A percentile compares a stretch with the other conserved stretches of the same genome.
Evolutionary conservation across 2,329 filamentous ascomycete genomes (phyloP).

Genomic region (Knufia fluminis): DNA sequence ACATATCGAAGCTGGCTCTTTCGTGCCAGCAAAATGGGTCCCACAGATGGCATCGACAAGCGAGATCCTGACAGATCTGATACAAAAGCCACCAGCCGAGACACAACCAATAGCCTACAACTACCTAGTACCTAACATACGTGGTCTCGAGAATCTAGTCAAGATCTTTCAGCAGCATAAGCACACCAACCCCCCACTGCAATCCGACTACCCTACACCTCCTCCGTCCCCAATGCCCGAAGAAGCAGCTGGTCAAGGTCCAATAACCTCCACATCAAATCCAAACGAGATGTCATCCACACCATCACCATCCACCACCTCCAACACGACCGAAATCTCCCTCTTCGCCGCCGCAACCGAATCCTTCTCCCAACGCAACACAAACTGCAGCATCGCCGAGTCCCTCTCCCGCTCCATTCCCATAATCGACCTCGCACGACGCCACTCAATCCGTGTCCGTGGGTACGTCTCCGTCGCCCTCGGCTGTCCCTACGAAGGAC

Average conservation of each 20-base stretch:
- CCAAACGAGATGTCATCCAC: constrained; percentile 30
- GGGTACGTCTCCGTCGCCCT: constrained; percentile 58
- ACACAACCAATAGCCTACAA: constrained; percentile 51
- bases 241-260: constrained; percentile 25
- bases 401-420: constrained; percentile 51
- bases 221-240: constrained; percentile 26
- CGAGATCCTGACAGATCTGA: constrained; percentile 48
- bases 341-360: constrained; percentile 59
- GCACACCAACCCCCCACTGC: constrained; percentile 28
- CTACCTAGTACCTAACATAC: constrained; percentile 56
- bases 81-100: constrained; percentile 42
- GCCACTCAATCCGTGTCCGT: constrained; percentile 48
- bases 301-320: constrained; percentile 25
- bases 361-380: constrained; percentile 55
- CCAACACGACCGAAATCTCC: constrained; percentile 46
- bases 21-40: constrained; percentile 47
- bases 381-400: constrained; percentile 56
- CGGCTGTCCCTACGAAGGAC: constrained; percentile 58
- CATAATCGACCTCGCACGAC: constrained; percentile 48
- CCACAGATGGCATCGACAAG: constrained; percentile 58
- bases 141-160: constrained; percentile 52
- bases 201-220: constrained; percentile 26
- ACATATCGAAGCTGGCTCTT: constrained; percentile 45
- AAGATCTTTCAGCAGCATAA: constrained; percentile 39
- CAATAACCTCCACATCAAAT: constrained; percentile 35